Conservation (phyloP, 495 filamentous ascomycete species). For the Hypoxylon perforatum region DNA sequence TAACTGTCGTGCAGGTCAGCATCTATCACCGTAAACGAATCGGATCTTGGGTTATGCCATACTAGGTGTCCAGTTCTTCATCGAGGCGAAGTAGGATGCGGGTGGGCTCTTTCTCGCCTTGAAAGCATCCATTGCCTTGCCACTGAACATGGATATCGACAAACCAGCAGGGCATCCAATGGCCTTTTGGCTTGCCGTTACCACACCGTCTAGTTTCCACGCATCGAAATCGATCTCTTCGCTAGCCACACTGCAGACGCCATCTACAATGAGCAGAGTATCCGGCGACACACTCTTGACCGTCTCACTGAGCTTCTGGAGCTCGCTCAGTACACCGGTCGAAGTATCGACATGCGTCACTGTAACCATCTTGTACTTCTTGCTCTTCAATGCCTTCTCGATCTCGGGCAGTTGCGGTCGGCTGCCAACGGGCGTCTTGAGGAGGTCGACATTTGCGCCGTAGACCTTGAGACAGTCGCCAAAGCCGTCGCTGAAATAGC, state of each 20-base stretch:
- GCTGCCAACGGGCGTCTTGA: conserved; percentile 88
- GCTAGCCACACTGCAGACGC: conserved; percentile 94
- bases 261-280: conserved; percentile 91
- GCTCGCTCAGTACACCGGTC: conserved; percentile 91
- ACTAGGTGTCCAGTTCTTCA: conserved; percentile 97
- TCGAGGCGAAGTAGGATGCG: conserved; percentile 88
- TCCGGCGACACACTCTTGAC: conserved; percentile 88
- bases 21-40: conserved; percentile 17
- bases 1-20: conserved; percentile 63
- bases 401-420: conserved; percentile 88
- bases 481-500: conserved; percentile 97
- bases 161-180: conserved; percentile 95
- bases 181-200: conserved; percentile 95
- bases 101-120: conserved; percentile 82
- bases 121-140: conserved; percentile 85
- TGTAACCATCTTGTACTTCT: conserved; percentile 90
- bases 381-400: conserved; percentile 85
- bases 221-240: conserved; percentile 96
- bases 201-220: conserved; percentile 91
- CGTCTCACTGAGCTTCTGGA: conserved; percentile 82
- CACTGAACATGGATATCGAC: conserved; percentile 91
- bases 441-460: conserved; percentile 85
- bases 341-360: conserved; percentile 98
- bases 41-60: conserved; percentile 34
- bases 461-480: conserved; percentile 91